A percentile compares a stretch with the other conserved stretches of the same genome.
phyloP scores from a whole-genome alignment of 2,329 filamentous ascomycete species.

The Blastomyces parvus region DNA sequence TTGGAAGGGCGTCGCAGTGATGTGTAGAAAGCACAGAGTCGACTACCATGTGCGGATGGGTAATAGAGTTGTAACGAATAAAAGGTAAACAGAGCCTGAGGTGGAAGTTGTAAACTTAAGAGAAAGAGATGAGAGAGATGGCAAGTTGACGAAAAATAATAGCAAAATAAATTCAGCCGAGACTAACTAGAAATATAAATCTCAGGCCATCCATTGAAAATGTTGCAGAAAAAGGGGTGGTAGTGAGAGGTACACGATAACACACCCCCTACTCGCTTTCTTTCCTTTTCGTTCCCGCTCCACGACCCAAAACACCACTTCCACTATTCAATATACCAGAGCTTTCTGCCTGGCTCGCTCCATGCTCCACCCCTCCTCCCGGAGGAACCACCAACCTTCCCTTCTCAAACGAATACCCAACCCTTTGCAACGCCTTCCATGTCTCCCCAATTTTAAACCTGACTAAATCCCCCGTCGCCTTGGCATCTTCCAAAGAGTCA shows the following conservation, averaged over 20 bases:
- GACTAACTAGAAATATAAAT: not conserved
- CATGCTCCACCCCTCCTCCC: not conserved
- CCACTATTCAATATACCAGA: not conserved
- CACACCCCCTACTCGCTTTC: slow-evolving; percentile 8
- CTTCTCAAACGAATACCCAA: slow-evolving; percentile 51
- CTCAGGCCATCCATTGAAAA: not conserved
- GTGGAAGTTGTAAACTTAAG: not conserved
- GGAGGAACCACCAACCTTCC: slow-evolving; percentile 29
- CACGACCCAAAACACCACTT: slow-evolving; percentile 3
- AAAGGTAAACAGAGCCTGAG: not conserved
- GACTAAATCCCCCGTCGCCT: slow-evolving; percentile 79
- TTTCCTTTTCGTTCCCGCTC: slow-evolving; percentile 24
- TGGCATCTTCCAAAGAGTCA: slow-evolving; percentile 85
- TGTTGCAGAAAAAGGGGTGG: not conserved
- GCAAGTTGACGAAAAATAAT: not conserved
- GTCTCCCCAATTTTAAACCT: slow-evolving; percentile 58
- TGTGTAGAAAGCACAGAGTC: not conserved
- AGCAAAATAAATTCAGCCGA: not conserved
- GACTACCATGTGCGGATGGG: not conserved
- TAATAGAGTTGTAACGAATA: not conserved
- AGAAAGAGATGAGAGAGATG: not conserved
- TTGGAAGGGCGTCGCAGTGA: not conserved
- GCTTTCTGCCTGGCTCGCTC: slow-evolving; percentile 12
- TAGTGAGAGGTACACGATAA: not conserved
- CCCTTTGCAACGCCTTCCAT: slow-evolving; percentile 57